Percentiles rank a stretch among this genome's conserved stretches.
Evolutionary conservation across 306 rosid genomes (phyloP).

Genomic region (Hylodesmum podocarpum): DNA sequence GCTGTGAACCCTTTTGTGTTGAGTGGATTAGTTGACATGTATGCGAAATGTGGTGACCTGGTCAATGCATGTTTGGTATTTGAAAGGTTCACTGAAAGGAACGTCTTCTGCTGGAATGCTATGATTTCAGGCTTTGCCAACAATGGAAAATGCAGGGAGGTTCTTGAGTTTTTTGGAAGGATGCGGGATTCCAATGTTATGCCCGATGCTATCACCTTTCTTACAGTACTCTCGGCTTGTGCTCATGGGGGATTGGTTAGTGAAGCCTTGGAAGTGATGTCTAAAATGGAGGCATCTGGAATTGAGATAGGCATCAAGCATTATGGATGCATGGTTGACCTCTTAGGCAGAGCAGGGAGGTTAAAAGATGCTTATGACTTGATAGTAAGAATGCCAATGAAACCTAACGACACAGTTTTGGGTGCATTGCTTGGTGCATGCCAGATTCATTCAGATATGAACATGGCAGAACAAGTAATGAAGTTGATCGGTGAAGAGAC

Average conservation of each 20-base stretch:
- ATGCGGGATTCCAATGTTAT: conserved; percentile 50
- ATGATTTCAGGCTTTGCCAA: conserved; percentile 67
- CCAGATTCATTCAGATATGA: conserved; percentile 54
- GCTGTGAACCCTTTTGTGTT: conserved; percentile 49
- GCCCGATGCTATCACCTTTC: conserved; percentile 66
- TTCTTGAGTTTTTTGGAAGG: conserved; percentile 48
- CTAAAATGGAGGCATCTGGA: conserved; percentile 57
- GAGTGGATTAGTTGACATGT: conserved; percentile 73
- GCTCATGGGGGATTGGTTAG: conserved; percentile 63
- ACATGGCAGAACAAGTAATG: conserved; percentile 52
- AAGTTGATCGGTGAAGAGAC: conserved; percentile 28
- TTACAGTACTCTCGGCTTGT: conserved; percentile 61
- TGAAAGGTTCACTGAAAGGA: conserved; percentile 50
- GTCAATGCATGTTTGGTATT: conserved; percentile 53
- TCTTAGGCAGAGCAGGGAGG: conserved; percentile 67
- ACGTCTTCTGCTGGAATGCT: conserved; percentile 64
- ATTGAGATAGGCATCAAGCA: conserved; percentile 45
- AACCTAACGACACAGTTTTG: conserved; percentile 61
- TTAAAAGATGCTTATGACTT: conserved; percentile 56
- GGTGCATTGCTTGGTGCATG: conserved; percentile 78
- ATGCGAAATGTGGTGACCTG: conserved; percentile 75
- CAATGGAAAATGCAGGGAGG: conserved; percentile 62
- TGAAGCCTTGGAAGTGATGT: conserved; percentile 50
- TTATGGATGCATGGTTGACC: conserved; percentile 76
- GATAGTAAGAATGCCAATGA: conserved; percentile 54